phyloP scores from a whole-genome alignment of 75 land plant species.

The Sequoiadendron giganteum region DNA sequence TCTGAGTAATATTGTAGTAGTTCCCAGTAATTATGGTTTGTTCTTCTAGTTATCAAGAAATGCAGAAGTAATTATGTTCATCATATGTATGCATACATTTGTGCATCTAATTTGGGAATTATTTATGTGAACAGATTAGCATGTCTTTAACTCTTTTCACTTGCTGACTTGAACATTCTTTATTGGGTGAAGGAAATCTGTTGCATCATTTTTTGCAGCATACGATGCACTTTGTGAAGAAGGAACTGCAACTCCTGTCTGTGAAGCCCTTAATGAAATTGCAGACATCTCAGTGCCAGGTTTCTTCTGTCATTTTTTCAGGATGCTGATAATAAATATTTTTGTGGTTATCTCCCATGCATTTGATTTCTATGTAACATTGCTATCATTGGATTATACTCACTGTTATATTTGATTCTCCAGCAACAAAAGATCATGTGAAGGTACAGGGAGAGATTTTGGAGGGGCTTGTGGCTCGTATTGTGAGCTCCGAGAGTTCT shows the following conservation, averaged over 20 bases:
- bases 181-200: conserved; percentile 66
- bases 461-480: conserved; percentile 97
- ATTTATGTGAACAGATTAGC: not conserved
- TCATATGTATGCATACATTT: not conserved
- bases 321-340: not conserved
- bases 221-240: conserved; percentile 97
- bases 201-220: conserved; percentile 86
- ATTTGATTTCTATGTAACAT: not conserved
- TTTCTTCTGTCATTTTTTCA: conserved; percentile 10
- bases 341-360: not conserved
- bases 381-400: not conserved
- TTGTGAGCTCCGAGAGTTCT: conserved; percentile 75
- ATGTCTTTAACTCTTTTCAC: not conserved
- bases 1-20: not conserved
- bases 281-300: conserved; percentile 93
- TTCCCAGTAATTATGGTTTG: not conserved
- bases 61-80: not conserved
- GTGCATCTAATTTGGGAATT: not conserved
- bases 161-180: conserved; percentile 2
- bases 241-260: conserved; percentile 82
- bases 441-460: conserved; percentile 93
- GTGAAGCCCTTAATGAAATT: conserved; percentile 80
- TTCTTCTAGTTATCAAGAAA: not conserved
- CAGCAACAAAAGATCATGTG: conserved; percentile 88
- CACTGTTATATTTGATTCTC: conserved; percentile 6